Evolutionary conservation across 2,329 filamentous ascomycete genomes (phyloP), one percentile per base, ranked within the genome.

Genomic region (Calonectria pseudoreteaudii): DNA sequence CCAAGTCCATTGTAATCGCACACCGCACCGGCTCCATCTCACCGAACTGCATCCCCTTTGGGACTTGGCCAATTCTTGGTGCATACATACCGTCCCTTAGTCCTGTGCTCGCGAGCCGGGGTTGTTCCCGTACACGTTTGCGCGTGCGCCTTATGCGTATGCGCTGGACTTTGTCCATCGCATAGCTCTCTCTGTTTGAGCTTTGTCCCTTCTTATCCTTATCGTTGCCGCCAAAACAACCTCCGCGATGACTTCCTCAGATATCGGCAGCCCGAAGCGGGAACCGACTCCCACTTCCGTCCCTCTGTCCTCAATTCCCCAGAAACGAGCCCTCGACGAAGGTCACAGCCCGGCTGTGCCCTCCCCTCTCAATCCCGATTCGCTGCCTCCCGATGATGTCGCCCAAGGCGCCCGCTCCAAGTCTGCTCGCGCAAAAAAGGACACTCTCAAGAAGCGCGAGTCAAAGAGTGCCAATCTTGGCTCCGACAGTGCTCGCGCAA

Each of bases 331-430:
- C 28, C 87, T 93, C 36, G 93, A 94, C 74, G 93, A 94, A 79
- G 91, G 91, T 81, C 92, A 95, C 83, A 89, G 89, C 74, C 94
- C 94, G 6, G 89, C 92, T 16, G 88, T 95, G 2, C 91, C 94
- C 3, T 96, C 94, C 14, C 94, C 94, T 34, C 89, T 96, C 75
- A 95, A 95, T 79, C 92, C 92, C 52, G 86, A 86, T 69, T 79
- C 83, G 3, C 83, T 84, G 28, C 80, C 83, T 18, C 82, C 83
- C 16, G 88, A 90, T 44, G 89, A 91, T 77, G 88, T 87, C 76
- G 74, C 80, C 13, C 83, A 83, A 28, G 68, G 78, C n/a, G 77
- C 76, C 41, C 81, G 82, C 31, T 79, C 80, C 44, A 86, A 86
- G 74, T 86, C 87, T 44, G 80, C 84, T 18, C 86, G 91, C 38